Evolutionary conservation across 331 rosid genomes (phyloP), one percentile per base, ranked within the genome.

Genomic region (Cucumis variabilis): DNA sequence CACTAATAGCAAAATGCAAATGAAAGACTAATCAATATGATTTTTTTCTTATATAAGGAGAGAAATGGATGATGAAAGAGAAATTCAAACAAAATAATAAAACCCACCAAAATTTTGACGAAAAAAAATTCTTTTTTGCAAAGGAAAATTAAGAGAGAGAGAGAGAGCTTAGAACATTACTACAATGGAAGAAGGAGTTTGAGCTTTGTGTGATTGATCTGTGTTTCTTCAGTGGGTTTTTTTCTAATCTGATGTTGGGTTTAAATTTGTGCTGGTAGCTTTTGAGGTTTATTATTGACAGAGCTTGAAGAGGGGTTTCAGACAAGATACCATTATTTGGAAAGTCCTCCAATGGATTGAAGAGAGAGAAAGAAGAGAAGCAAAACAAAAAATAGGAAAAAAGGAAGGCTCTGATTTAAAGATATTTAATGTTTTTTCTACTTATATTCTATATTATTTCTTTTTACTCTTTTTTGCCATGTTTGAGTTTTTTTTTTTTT

Each of bases 301-400:
- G 66, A 3, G 41, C 84, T 27, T 53, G 24, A 79, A 79, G 67
- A 72, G 46, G 46, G 67, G 44, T 79, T 51, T 1, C 44, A 79
- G 84, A 79, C 84, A 79, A 79, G 84, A 79, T 79, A 53, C 84
- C 84, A 79, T 79, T 79, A 50, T 24, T 79, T 53, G 13, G 84
- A 79, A 53, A 50, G 11, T 7, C 84, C 46, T 79, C 84, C 84
- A 79, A 79, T 79, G 67, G 84, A 1, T 50, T 79, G 65, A 79
- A 79, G 84, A 79, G 84, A 79, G 84, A 79, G 84, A 72, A 72
- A 9, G 0, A 27, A 78, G 24, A 62, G 44, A 37, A 37, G 44
- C 1, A 33, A 2, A 33, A 33, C 1, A 37, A 37, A 37, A 37
- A 37, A 37, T 3, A 5, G 37, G 37, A 33, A 37, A 37, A 51